Evolutionary conservation across 345 rosid species (phyloP), one percentile per base, ranked within the genome.

Genomic region (Heritiera fomes): DNA sequence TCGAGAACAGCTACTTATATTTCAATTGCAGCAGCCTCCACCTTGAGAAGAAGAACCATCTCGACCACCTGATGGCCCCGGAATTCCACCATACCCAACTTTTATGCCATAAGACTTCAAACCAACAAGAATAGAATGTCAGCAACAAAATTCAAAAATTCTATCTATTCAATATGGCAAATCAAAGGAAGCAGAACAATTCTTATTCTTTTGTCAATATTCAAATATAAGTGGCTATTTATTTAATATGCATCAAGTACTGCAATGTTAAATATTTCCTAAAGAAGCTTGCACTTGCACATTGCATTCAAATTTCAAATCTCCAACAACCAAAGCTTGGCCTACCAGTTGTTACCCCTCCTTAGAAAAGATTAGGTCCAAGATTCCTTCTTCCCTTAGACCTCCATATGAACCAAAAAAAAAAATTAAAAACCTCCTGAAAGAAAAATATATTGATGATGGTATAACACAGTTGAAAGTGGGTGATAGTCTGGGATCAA

Each of bases 71-170:
- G 97, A 90, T 67, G 98, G 95, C 79, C 99, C 99, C 0, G 98
- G 94, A 77, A 96, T 90, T 80, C 97, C 98, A 75, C 98, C 98
- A 32, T 92, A 94, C 75, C 99, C 99, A 41, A 96, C 97, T 84
- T 96, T 96, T 71, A 94, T 96, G 83, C 99, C 99, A 72, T 91
- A 94, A 11, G 99, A 94, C 97, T 92, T 91, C 82, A 77, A 15
- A 20, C 5, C 47, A 52, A 41, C 46, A 18, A 62, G 58, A 77
- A 34, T 7, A 41, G n/a, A 32, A 47, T 59, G 76, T 82, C 77
- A 86, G 75, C 59, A 70, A 70, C 56, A 63, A 6, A 38, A 34
- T 53, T 23, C 28, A 70, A 45, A 45, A 30, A 55, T 65, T 66
- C 20, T 34, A n/a, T 66, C 34, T 23, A 77, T 20, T 55, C n/a